Base-by-base conservation (phyloP, 179 eudicot species). In the Kewa caespitosa region DNA sequence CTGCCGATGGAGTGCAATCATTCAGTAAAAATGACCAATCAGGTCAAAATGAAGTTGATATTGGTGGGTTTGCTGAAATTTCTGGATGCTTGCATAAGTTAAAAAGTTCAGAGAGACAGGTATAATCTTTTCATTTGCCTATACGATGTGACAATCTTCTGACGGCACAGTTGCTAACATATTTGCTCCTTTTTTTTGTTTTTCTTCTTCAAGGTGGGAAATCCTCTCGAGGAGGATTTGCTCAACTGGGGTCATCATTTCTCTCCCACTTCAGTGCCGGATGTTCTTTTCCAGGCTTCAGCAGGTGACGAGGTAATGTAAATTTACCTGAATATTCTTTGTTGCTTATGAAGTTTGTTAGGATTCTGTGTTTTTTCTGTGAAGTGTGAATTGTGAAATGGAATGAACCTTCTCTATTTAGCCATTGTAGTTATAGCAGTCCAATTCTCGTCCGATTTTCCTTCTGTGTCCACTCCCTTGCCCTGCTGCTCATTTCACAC, bases 171-270 rank as follows among this genome's bases (percentile, higher is more conserved):
- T 43, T 59, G 41, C 76, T 54, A 33, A 64, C 27, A 14, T 79
- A 57, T 66, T 30, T 69, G 57, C 61, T 81, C 68, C 59, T 67
- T 66, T 55, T 41, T 52, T 64, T 75, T 77, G n/a, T n/a, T n/a
- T n/a, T n/a, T n/a, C n/a, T n/a, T n/a, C n/a, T n/a, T n/a, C n/a
- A n/a, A 94, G 98, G 89, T 93, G 43, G 99, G 98, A 72, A 75
- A 82, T 76, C 99, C 99, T 60, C 83, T 89, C 81, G 99, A 96
- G 80, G 99, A 96, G 87, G 97, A 96, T 87, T 84, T 96, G 85
- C 90, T 87, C 81, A 91, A 82, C 76, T 96, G 99, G 99, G 98
- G 98, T 55, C 99, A 96, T 85, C 98, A 96, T 81, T 84, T 75
- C 76, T 81, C 67, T 28, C 81, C 97, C 61, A 63, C 89, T 34